phyloP scores from a whole-genome alignment of 2,329 filamentous ascomycete species.

The Ilyonectria destructans region DNA sequence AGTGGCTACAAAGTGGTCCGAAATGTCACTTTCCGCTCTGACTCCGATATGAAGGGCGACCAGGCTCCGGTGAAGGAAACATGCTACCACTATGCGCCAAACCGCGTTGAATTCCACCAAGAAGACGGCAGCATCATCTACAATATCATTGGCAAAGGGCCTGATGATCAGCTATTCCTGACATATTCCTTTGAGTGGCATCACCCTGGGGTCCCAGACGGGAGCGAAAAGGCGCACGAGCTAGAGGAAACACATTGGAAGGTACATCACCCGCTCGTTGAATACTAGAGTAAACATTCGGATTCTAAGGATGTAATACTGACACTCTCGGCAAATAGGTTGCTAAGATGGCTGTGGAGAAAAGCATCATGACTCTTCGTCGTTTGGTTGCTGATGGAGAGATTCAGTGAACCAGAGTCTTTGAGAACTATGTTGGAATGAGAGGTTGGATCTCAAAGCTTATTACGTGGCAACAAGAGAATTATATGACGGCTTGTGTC shows the following conservation, averaged over 20 bases:
- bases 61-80: conserved; percentile 47
- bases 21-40: conserved; percentile 48
- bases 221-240: conserved; percentile 46
- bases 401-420: conserved; percentile 11
- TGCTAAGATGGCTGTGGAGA: conserved; percentile 37
- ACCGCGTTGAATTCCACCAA: conserved; percentile 54
- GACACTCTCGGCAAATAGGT: conserved; percentile 14
- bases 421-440: too few relatives aligned
- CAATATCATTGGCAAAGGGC: conserved; percentile 53
- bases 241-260: conserved; percentile 44
- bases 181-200: conserved; percentile 58
- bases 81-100: conserved; percentile 53
- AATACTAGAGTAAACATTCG: background rate
- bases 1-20: conserved; percentile 46
- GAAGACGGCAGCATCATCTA: conserved; percentile 56
- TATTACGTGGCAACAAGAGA: too few relatives aligned
- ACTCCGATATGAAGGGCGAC: conserved; percentile 26
- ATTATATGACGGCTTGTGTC: background rate
- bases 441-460: too few relatives aligned
- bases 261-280: conserved; percentile 22
- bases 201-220: conserved; percentile 49
- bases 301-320: background rate
- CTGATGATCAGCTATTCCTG: conserved; percentile 52
- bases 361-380: conserved; percentile 38
- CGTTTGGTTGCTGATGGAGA: conserved; percentile 29